Evolutionary conservation across 2,329 filamentous ascomycete genomes (phyloP), one percentile per base, ranked within the genome.

Genomic region (Zymoseptoria tritici): DNA sequence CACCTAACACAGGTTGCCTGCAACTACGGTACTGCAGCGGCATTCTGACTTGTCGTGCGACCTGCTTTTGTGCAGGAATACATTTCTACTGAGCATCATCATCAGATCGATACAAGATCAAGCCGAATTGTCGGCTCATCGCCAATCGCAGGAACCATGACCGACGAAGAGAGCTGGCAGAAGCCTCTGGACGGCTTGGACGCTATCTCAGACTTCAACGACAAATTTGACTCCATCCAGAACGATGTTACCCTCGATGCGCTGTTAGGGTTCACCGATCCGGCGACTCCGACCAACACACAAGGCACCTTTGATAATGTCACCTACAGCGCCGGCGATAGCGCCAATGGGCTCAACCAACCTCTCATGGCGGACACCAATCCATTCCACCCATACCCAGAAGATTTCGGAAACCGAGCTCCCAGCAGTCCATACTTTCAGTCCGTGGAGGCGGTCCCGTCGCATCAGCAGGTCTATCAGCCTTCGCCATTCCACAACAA

Each of bases 121-220:
- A 49, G 36, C 13, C 20, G 42, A 31, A 13, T 9, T n/a, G 9
- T 4, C 36, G 22, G 31, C 20, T 51, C 49, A 31, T 26, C 46
- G 16, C 19, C 54, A 53, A 36, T 55, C n/a, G 6, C 6, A n/a
- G 7, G 42, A 54, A 54, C 21, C 49, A 67, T 66, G 66, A 56
- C 57, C 36, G 64, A 63, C 42, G 58, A 63, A 13, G 60, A 59
- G 4, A 61, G 56, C 54, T 63, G 60, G 58, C 50, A 52, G 9
- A 63, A 64, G 9, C 24, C 53, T 36, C 55, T 46, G 42, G 55
- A 21, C 42, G 61, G 56, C 20, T 54, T 65, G 19, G 58, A 60
- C 24, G 59, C 60, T 7, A 64, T 67, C 42, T 55, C 51, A 36
- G 49, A 64, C 16, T 67, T 66, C 65, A 66, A 68, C 52, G 57